A percentile compares a stretch with the other conserved stretches of the same genome.
phyloP scores from a whole-genome alignment of 2,329 filamentous ascomycete species.

The Colletotrichum tabaci region DNA sequence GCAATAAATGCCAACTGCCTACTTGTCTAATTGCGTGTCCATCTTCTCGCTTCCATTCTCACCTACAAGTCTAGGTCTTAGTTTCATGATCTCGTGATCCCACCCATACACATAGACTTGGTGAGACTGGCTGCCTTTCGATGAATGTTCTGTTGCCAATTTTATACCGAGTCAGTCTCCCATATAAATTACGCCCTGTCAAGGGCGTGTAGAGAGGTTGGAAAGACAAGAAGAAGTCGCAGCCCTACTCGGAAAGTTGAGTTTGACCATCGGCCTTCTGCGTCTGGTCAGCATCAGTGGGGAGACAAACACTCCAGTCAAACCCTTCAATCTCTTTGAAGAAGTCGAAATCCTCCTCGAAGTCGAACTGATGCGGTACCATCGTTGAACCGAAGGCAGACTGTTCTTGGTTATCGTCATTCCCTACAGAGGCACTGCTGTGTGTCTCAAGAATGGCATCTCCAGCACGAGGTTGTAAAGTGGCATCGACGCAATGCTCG shows the following conservation, averaged over 20 bases:
- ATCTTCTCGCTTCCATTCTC: not conserved
- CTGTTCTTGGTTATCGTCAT: not conserved
- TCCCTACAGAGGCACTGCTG: not conserved
- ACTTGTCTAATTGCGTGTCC: not conserved
- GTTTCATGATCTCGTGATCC: not conserved
- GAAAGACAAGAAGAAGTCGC: no score
- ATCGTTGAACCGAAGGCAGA: not conserved
- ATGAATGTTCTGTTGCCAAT: not conserved
- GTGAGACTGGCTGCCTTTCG: not conserved
- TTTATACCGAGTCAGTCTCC: not conserved
- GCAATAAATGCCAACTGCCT: constrained; percentile 26
- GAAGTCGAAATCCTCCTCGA: not conserved
- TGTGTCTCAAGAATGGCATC: not conserved
- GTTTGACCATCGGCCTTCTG: not conserved
- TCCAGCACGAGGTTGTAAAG: not conserved
- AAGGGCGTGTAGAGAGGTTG: not conserved
- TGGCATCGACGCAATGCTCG: not conserved
- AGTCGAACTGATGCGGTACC: not conserved
- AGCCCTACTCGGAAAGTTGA: not conserved
- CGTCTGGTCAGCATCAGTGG: not conserved
- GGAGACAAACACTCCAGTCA: not conserved
- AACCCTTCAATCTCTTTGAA: not conserved
- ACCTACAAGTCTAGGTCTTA: not conserved
- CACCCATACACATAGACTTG: not conserved
- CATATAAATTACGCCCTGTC: not conserved